Evolutionary conservation across 306 rosid species (phyloP), one percentile per base, ranked within the genome.

Genomic region (Medicago lupulina): DNA sequence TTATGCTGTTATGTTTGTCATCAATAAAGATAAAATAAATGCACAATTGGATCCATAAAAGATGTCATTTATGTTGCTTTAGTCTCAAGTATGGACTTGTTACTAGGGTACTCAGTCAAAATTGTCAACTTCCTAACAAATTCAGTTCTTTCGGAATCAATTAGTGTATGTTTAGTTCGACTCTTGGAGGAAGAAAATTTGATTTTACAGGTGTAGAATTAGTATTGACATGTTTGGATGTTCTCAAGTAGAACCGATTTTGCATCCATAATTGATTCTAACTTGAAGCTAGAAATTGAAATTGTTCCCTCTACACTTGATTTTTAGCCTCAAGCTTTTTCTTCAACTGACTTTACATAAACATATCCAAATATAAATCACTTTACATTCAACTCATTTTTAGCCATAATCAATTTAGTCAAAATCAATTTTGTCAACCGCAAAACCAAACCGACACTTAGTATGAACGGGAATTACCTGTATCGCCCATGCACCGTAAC

Each of bases 401-500:
- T 51, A 51, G 4, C 4, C 23, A 17, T 1, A 51, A 51, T 51
- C 21, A 51, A 51, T 51, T 51, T 7, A 15, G 16, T 50, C 21
- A n/a, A 7, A 50, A 50, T 16, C n/a, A n/a, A 1, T 12, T 47
- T 14, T 47, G 17, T 49, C 8, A 49, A 6, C 17, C 3, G 38
- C 38, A 34, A 34, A 34, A 34, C 7, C 1, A 34, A 34, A 46
- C 9, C n/a, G 10, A 53, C 60, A 54, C 25, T 54, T 18, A 1
- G 28, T 54, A 8, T 17, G 13, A 54, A 54, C 12, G 13, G 23
- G 9, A 60, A 15, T 14, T 77, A 86, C 93, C 90, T 89, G 89
- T 31, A 89, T 71, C 50, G 87, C 89, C 90, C 93, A 89, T 9
- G 93, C 67, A 0, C 89, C 89, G 38, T 81, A 89, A 43, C 93